Evolutionary conservation across 2,329 filamentous ascomycete genomes (phyloP).

Genomic region (Cercospora nicotianae): DNA sequence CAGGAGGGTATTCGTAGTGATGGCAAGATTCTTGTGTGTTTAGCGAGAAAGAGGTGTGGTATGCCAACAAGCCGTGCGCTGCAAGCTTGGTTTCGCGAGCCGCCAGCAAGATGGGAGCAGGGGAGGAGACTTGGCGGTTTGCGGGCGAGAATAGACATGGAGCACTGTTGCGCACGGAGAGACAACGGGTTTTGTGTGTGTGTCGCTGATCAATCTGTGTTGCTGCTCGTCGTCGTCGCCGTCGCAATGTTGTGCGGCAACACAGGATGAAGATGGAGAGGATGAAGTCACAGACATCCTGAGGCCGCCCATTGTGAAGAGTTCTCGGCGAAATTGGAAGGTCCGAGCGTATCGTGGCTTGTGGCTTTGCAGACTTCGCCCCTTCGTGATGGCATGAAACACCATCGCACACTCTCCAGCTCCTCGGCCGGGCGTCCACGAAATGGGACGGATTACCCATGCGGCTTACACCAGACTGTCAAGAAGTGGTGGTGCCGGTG

Average conservation of each 20-base stretch:
- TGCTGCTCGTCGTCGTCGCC: not conserved
- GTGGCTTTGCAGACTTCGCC: conserved; percentile 4
- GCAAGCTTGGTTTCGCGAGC: conserved; percentile 6
- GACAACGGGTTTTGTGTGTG: not conserved
- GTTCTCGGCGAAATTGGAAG: not conserved
- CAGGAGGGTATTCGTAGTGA: not conserved
- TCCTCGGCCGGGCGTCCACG: not conserved
- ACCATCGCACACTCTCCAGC: not conserved
- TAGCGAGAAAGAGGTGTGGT: conserved; percentile 3
- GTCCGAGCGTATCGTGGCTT: not conserved
- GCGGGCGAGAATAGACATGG: not conserved
- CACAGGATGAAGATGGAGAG: not conserved
- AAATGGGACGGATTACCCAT: not conserved
- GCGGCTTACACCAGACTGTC: not conserved
- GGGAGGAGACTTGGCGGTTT: not conserved
- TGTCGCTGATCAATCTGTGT: not conserved
- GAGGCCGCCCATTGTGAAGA: not conserved
- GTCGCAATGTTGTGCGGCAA: not conserved
- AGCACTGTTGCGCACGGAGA: not conserved
- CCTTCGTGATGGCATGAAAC: not conserved
- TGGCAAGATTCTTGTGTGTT: not conserved
- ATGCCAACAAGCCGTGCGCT: conserved; percentile 10
- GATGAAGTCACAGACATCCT: not conserved
- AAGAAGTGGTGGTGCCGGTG: not conserved
- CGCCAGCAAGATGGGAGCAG: not conserved